phyloP scores from a whole-genome alignment of 495 filamentous ascomycete genomes.

The Rhypophila decipiens region DNA sequence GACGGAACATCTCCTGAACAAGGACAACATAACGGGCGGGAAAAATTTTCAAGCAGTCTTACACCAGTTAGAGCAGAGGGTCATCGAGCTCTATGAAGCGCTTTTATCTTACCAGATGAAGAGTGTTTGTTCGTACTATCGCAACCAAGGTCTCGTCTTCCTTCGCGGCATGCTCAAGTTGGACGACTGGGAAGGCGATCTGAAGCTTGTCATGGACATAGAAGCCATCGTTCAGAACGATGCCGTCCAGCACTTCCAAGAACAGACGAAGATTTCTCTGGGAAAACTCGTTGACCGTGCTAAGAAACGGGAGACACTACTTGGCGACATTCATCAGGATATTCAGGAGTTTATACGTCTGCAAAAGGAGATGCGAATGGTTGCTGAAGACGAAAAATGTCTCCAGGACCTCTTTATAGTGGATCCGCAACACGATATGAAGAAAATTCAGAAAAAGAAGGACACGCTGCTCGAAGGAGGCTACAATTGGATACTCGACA shows the following conservation, averaged over 20 bases:
- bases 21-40: conserved; percentile 9
- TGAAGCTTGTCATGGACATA: conserved; percentile 16
- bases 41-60: conserved; percentile 6
- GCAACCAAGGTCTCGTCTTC: conserved; percentile 16
- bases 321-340: conserved; percentile 8
- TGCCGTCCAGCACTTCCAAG: conserved; percentile 4
- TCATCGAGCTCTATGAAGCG: conserved; percentile 22
- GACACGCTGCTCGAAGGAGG: conserved; percentile 34
- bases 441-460: conserved; percentile 33
- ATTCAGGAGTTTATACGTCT: conserved; percentile 15
- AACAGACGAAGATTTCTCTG: conserved; percentile 5
- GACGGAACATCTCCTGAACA: conserved; percentile 16
- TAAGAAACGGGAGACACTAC: background rate
- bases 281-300: conserved; percentile 5
- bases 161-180: conserved; percentile 12
- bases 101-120: conserved; percentile 30
- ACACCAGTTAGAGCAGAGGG: conserved; percentile 8
- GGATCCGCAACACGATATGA: conserved; percentile 31
- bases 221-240: conserved; percentile 16
- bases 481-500: conserved; percentile 37
- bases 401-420: conserved; percentile 19
- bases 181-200: conserved; percentile 20
- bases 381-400: conserved; percentile 9
- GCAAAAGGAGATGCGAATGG: conserved; percentile 5
- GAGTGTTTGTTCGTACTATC: conserved; percentile 28